phyloP scores from a whole-genome alignment of 805 yeast genomes.

The Wickerhamiella dianesei region DNA sequence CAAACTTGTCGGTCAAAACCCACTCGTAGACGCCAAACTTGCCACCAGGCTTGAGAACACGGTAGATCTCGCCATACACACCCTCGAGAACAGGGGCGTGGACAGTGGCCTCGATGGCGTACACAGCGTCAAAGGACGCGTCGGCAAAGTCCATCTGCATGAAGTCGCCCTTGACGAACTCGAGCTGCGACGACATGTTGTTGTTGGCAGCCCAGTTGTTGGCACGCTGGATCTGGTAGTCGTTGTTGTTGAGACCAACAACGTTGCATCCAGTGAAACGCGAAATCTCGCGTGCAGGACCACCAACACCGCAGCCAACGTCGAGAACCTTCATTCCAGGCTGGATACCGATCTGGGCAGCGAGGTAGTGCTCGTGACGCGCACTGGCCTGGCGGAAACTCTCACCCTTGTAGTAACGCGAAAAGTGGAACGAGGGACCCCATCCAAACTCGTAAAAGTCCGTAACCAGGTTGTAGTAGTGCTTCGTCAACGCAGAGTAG shows the following conservation, averaged over 20 bases:
- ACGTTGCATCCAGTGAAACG: constrained; percentile 79
- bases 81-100: constrained; percentile 96
- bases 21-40: constrained; percentile 96
- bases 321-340: constrained; percentile 81
- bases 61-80: constrained; percentile 86
- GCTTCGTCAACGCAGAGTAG: constrained; percentile 83
- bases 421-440: constrained; percentile 97
- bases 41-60: constrained; percentile 96
- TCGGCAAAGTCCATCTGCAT: constrained; percentile 97
- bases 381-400: constrained; percentile 89
- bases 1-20: constrained; percentile 95
- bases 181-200: constrained; percentile 57
- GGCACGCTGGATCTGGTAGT: constrained; percentile 86
- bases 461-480: constrained; percentile 91
- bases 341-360: constrained; percentile 66
- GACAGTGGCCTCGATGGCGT: constrained; percentile 97
- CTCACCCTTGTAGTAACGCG: constrained; percentile 87
- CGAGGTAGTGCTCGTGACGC: constrained; percentile 86
- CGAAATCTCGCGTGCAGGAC: constrained; percentile 93
- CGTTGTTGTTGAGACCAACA: constrained; percentile 91
- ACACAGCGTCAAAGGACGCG: constrained; percentile 85
- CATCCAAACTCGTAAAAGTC: constrained; percentile 98
- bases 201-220: constrained; percentile 57
- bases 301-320: constrained; percentile 99
- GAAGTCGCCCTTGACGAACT: constrained; percentile 92